Percentiles rank a stretch among this genome's conserved stretches.
These are phyloP conservation scores for Sisymbrium irio DNA, from an alignment of 345 rosid species.

Conservation along the genomic window DNA sequence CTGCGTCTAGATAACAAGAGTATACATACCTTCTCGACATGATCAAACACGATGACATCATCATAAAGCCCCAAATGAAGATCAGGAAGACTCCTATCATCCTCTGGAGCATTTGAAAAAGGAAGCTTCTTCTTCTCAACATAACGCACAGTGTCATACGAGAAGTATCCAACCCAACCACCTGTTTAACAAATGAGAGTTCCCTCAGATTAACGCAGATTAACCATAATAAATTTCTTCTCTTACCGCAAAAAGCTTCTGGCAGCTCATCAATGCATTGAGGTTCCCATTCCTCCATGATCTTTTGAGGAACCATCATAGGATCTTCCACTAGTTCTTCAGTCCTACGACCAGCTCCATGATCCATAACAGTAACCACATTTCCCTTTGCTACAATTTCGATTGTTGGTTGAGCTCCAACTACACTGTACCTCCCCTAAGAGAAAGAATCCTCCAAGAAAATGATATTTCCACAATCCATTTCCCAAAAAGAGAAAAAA, in stretches of 20 bases:
- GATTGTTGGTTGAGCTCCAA: conserved; percentile 91
- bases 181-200: conserved; percentile 45
- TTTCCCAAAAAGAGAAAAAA: neutral
- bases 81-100: conserved; percentile 92
- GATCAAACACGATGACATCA: conserved; percentile 87
- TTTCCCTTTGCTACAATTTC: conserved; percentile 86
- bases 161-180: conserved; percentile 97
- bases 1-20: neutral
- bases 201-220: too few species aligned
- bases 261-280: conserved; percentile 86
- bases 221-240: too few species aligned
- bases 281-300: conserved; percentile 83
- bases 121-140: conserved; percentile 88
- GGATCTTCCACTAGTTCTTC: conserved; percentile 94
- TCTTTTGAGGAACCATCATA: conserved; percentile 73
- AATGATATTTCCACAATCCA: neutral
- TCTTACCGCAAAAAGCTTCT: conserved; percentile 77
- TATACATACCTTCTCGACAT: conserved; percentile 68
- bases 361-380: conserved; percentile 80
- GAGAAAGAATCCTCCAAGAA: neutral
- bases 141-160: conserved; percentile 89
- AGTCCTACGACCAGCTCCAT: conserved; percentile 49
- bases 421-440: conserved; percentile 82
- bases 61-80: conserved; percentile 93
- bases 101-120: conserved; percentile 63